Evolutionary conservation across 371 early-diverging fungal species (phyloP).

Genomic region (Dinochytrium kinnereticum): DNA sequence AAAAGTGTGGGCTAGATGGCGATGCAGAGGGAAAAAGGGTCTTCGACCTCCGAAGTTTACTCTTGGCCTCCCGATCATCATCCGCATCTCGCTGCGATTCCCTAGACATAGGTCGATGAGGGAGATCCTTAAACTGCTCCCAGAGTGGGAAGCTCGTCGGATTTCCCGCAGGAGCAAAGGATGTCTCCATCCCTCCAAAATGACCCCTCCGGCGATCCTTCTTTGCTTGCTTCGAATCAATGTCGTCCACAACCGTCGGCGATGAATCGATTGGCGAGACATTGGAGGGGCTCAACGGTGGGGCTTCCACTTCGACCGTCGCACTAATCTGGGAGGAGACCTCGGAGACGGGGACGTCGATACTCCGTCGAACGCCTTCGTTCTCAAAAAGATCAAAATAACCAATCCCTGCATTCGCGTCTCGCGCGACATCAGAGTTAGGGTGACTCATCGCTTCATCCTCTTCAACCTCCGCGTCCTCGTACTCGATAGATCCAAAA

Average conservation of each 20-base stretch:
- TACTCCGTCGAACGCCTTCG: neutral
- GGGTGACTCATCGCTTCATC: slow-evolving; percentile 1
- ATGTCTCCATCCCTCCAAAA: neutral
- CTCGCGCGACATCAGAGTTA: neutral
- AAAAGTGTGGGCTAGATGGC: neutral
- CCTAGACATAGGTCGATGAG: neutral
- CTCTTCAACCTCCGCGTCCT: slow-evolving; percentile 33
- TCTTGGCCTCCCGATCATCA: neutral
- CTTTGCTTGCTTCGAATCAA: neutral
- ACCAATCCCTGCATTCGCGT: neutral
- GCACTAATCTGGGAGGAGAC: neutral
- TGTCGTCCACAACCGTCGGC: neutral
- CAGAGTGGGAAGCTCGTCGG: neutral
- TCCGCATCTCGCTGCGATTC: neutral
- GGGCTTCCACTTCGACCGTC: neutral
- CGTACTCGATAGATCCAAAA: slow-evolving; percentile 58
- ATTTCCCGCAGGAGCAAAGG: neutral
- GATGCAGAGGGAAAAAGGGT: neutral
- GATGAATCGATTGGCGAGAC: neutral
- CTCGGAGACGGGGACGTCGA: neutral
- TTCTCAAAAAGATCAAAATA: slow-evolving; percentile 11
- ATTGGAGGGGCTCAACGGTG: neutral
- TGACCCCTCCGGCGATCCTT: slow-evolving; percentile 8
- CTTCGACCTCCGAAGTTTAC: neutral
- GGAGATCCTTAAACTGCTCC: slow-evolving; percentile 4